Evolutionary conservation across 257 asterid species (phyloP).

Genomic region (Echium plantagineum): DNA sequence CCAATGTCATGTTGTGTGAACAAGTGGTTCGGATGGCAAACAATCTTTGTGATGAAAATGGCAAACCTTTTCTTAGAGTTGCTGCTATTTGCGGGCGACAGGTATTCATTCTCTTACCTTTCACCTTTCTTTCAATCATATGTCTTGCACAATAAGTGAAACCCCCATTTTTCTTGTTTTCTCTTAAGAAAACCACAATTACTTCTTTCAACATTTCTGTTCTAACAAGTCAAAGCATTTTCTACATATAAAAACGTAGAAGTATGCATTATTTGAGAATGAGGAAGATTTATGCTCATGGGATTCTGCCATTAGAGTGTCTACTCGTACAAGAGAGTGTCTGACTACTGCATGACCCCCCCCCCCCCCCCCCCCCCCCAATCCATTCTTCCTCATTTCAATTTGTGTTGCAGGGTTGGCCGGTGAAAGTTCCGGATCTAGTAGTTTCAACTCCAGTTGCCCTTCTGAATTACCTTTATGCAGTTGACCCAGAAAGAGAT

Average conservation of each 20-base stretch:
- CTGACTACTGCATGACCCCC: too few relatives aligned
- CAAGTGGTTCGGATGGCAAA: constrained; percentile 96
- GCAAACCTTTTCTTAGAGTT: constrained; percentile 52
- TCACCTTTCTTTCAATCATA: too few relatives aligned
- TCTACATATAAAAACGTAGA: too few relatives aligned
- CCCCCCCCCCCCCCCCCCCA: too few relatives aligned
- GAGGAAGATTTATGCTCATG: too few relatives aligned
- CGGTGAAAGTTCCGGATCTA: constrained; percentile 66
- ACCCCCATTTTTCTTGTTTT: too few relatives aligned
- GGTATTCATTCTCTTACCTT: constrained; percentile 27
- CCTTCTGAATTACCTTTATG: constrained; percentile 66
- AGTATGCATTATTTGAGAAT: too few relatives aligned
- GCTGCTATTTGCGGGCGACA: constrained; percentile 87
- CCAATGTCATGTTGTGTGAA: constrained; percentile 92
- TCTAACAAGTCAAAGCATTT: neutral
- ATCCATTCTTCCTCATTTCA: constrained; percentile 13
- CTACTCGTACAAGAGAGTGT: too few relatives aligned
- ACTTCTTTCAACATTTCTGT: neutral
- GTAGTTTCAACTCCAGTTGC: constrained; percentile 93
- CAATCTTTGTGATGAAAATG: constrained; percentile 41
- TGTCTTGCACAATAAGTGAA: too few relatives aligned
- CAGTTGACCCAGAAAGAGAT: constrained; percentile 49
- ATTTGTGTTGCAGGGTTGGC: constrained; percentile 56
- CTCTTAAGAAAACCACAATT: too few relatives aligned
- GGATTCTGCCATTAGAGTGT: too few relatives aligned